phyloP scores from a whole-genome alignment of 148 eudicot species.

The Cornus suecica region DNA sequence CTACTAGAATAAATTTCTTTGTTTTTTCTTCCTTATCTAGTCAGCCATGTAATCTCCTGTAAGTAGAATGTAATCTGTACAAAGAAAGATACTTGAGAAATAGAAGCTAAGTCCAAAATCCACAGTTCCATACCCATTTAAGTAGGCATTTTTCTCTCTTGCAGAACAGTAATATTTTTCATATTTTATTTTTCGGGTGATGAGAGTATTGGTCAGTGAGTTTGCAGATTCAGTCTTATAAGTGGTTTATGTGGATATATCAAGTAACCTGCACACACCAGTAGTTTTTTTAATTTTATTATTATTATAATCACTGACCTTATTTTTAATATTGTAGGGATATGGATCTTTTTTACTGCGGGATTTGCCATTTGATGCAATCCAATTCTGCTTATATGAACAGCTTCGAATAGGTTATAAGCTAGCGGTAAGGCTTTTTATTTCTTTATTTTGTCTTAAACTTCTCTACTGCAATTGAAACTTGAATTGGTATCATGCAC shows the following conservation, averaged over 20 bases:
- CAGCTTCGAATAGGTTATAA: conserved; percentile 89
- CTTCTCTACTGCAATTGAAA: conserved; percentile 3
- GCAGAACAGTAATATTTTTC: not conserved
- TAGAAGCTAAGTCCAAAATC: too few relatives aligned
- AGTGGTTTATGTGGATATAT: not conserved
- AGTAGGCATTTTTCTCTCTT: not conserved
- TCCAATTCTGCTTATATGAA: conserved; percentile 95
- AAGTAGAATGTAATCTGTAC: too few relatives aligned
- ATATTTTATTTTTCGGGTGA: too few relatives aligned
- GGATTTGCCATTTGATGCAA: conserved; percentile 96
- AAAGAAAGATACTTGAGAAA: too few relatives aligned
- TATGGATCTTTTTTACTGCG: conserved; percentile 85
- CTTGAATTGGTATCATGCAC: not conserved
- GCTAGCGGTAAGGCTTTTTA: conserved; percentile 55
- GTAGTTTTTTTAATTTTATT: not conserved
- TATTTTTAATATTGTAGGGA: conserved; percentile 49
- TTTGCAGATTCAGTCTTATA: not conserved
- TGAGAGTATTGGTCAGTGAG: conserved; percentile 1
- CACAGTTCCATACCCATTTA: not conserved
- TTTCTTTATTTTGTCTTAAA: not conserved
- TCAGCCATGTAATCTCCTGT: too few relatives aligned
- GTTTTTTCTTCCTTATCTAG: too few relatives aligned
- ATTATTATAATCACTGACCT: not conserved
- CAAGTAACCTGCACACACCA: not conserved
- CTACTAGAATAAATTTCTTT: too few relatives aligned